These are phyloP conservation scores for Mariannaea elegans DNA, from an alignment of 2,329 filamentous ascomycete species.

Conservation along the genomic window DNA sequence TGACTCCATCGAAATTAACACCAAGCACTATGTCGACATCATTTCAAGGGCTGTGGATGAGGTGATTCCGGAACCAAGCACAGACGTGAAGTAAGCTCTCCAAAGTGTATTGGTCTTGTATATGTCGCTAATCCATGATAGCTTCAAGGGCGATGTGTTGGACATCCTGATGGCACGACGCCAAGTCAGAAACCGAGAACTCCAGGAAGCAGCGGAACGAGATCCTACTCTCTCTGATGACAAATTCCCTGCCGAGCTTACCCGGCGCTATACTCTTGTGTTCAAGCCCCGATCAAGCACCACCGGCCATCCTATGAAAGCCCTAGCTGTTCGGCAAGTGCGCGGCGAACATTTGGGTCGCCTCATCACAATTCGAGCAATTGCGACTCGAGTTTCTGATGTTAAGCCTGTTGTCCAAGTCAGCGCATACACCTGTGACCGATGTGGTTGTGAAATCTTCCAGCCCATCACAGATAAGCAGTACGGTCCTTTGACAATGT, in stretches of 20 bases:
- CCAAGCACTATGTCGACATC: constrained; percentile 94
- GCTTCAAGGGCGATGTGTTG: constrained; percentile 96
- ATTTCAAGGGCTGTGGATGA: constrained; percentile 89
- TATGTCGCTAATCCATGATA: constrained; percentile 45
- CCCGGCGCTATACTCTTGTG: constrained; percentile 91
- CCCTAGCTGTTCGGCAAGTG: constrained; percentile 90
- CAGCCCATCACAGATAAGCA: constrained; percentile 93
- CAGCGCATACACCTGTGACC: constrained; percentile 97
- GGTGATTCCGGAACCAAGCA: constrained; percentile 80
- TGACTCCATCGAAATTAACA: constrained; percentile 87
- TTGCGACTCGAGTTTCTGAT: constrained; percentile 93
- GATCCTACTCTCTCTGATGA: constrained; percentile 74
- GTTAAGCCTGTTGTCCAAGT: constrained; percentile 98
- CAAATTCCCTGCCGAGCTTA: constrained; percentile 91
- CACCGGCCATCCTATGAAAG: constrained; percentile 68
- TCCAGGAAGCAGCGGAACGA: constrained; percentile 72
- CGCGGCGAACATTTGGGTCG: constrained; percentile 91
- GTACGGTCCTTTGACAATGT: constrained; percentile 86
- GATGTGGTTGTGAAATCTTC: constrained; percentile 96
- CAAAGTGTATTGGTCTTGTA: no score
- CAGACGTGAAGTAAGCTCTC: constrained; percentile 74
- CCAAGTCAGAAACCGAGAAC: constrained; percentile 82
- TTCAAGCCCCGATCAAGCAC: constrained; percentile 90
- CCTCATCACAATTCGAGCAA: constrained; percentile 93
- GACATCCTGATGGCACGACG: constrained; percentile 97